Evolutionary conservation across 768 basidiomycete species (phyloP).

Genomic region (Suillus plorans): DNA sequence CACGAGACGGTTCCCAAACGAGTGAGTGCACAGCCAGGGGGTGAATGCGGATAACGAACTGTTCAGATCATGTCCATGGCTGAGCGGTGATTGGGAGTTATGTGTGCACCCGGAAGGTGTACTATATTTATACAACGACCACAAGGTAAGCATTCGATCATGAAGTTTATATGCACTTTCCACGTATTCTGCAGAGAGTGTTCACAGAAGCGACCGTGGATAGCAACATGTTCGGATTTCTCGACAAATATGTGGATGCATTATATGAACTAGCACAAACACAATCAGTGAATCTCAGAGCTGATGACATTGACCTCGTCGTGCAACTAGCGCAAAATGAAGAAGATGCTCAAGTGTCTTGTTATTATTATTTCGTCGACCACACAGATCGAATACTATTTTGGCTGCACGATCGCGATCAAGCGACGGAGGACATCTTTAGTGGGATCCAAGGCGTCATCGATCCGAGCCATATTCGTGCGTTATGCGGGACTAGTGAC

Average conservation of each 20-base stretch:
- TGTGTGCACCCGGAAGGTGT: not conserved
- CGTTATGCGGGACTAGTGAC: not conserved
- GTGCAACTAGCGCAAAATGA: not conserved
- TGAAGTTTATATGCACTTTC: not conserved
- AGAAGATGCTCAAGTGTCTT: not conserved
- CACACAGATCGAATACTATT: not conserved
- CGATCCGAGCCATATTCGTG: slow-evolving; percentile 7
- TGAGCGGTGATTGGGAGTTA: not conserved
- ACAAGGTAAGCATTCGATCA: not conserved
- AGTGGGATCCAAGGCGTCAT: not conserved
- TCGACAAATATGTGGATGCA: not conserved
- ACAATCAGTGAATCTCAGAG: not conserved
- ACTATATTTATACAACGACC: not conserved
- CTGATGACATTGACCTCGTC: not conserved
- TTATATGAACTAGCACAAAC: not conserved
- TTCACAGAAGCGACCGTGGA: not conserved
- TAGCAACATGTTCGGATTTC: not conserved
- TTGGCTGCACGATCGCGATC: not conserved
- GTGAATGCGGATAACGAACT: not conserved
- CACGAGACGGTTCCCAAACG: not conserved
- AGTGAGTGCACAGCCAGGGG: not conserved
- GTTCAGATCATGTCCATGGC: not conserved
- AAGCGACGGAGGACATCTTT: not conserved
- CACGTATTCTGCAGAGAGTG: not conserved
- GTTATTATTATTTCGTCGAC: slow-evolving; percentile 9